A percentile compares a stretch with the other conserved stretches of the same genome.
phyloP scores from a whole-genome alignment of 495 filamentous ascomycete genomes.

The Rhypophila decipiens region DNA sequence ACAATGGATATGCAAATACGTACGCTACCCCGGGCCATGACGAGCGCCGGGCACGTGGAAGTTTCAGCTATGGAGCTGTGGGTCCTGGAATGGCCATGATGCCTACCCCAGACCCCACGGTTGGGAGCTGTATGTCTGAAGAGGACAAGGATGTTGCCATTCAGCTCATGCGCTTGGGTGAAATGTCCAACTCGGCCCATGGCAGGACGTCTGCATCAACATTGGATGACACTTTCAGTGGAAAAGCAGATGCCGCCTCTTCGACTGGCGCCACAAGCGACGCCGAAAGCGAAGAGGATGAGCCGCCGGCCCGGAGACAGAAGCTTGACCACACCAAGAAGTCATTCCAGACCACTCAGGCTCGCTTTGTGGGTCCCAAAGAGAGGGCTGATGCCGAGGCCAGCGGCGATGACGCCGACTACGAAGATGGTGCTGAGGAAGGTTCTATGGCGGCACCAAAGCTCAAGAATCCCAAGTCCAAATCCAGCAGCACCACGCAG shows the following conservation, averaged over 20 bases:
- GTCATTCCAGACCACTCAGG: constrained; percentile 50
- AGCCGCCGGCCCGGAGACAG: constrained; percentile 55
- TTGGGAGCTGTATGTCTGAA: constrained; percentile 91
- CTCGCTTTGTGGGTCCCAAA: constrained; percentile 55
- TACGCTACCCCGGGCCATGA: constrained; percentile 55
- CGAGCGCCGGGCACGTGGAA: constrained; percentile 60
- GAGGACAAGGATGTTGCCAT: constrained; percentile 97
- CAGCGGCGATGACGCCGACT: constrained; percentile 65
- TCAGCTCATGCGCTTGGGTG: constrained; percentile 91
- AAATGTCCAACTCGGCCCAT: constrained; percentile 81
- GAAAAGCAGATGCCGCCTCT: constrained; percentile 76
- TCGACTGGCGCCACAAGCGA: constrained; percentile 78
- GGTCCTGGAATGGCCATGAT: constrained; percentile 50
- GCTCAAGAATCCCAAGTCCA: constrained; percentile 36
- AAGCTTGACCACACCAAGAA: constrained; percentile 52
- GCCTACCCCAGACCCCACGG: constrained; percentile 89
- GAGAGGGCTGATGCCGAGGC: constrained; percentile 67
- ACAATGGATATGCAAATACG: constrained; percentile 38
- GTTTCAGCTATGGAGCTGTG: constrained; percentile 41
- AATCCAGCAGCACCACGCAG: constrained; percentile 23
- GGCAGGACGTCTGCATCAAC: constrained; percentile 91
- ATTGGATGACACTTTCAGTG: constrained; percentile 84
- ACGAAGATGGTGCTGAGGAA: constrained; percentile 42
- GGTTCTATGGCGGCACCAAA: constrained; percentile 29
- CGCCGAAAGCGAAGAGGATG: constrained; percentile 69